Percentiles rank a stretch among this genome's conserved stretches.
These are phyloP conservation scores for Monoraphidium neglectum DNA, from an alignment of 139 green algal genomes.

Conservation along the genomic window DNA sequence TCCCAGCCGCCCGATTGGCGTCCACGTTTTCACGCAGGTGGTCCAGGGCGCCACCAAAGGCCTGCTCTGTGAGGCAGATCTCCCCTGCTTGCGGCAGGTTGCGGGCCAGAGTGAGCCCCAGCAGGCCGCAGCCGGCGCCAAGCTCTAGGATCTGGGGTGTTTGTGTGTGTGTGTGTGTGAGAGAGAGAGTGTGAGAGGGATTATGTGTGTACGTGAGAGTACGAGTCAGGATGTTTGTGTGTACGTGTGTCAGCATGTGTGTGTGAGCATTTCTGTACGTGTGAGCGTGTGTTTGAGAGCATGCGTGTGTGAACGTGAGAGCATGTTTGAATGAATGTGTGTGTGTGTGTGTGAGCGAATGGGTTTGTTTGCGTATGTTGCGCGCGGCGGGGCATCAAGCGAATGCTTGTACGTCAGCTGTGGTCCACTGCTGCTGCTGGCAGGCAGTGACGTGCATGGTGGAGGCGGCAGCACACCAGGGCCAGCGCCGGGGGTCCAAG, in stretches of 20 bases:
- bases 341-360: too few relatives aligned
- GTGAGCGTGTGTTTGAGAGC: too few relatives aligned
- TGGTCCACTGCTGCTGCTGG: too few relatives aligned
- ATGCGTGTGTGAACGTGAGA: too few relatives aligned
- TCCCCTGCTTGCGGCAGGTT: conserved; percentile 41
- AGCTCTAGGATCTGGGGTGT: conserved; percentile 53
- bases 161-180: not conserved
- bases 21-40: conserved; percentile 49
- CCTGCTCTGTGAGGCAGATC: conserved; percentile 51
- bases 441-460: not conserved
- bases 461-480: not conserved
- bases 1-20: conserved; percentile 33
- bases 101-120: conserved; percentile 51
- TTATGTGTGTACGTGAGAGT: not conserved
- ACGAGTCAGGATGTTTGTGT: not conserved
- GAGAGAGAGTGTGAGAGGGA: not conserved
- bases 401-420: too few relatives aligned
- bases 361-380: too few relatives aligned
- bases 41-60: conserved; percentile 35
- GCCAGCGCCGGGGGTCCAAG: not conserved
- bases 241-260: not conserved
- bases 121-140: conserved; percentile 53
- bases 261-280: not conserved
- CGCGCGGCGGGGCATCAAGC: too few relatives aligned
- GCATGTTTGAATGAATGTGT: too few relatives aligned